Conservation (phyloP, 495 filamentous ascomycete genomes). For the Podospora pseudocomata region DNA sequence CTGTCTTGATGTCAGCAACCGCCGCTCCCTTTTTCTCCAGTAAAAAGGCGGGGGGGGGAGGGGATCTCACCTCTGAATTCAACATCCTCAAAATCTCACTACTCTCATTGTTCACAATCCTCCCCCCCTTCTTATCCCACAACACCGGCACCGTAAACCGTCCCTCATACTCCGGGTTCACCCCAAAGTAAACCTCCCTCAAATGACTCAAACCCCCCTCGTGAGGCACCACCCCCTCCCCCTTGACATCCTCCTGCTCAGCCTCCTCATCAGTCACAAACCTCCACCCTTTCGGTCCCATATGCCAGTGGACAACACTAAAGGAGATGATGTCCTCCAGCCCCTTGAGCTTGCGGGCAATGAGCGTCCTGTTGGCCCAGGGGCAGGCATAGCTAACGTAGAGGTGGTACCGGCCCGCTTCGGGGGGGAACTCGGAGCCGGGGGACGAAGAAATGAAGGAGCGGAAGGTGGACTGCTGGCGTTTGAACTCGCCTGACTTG, state of each 20-base stretch:
- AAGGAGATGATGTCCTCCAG: constrained; percentile 68
- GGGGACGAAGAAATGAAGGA: constrained; percentile 61
- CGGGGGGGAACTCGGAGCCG: constrained; percentile 63
- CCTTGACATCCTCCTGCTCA: constrained; percentile 50
- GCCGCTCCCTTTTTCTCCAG: not conserved
- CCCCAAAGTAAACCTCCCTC: constrained; percentile 67
- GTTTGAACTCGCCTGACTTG: constrained; percentile 86
- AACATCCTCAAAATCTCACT: constrained; percentile 77
- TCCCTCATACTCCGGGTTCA: constrained; percentile 64
- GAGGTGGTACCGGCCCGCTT: constrained; percentile 67
- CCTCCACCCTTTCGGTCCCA: constrained; percentile 72
- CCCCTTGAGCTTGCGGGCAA: constrained; percentile 75
- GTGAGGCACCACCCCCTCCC: constrained; percentile 60
- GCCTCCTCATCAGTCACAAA: constrained; percentile 63
- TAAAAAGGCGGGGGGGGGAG: not conserved
- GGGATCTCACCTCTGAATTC: constrained; percentile 41
- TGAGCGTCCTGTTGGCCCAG: constrained; percentile 66
- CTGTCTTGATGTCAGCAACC: constrained; percentile 11
- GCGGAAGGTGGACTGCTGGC: constrained; percentile 66
- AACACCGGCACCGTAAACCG: constrained; percentile 77
- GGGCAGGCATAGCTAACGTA: constrained; percentile 1
- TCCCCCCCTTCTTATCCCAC: constrained; percentile 68
- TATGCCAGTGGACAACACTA: constrained; percentile 65
- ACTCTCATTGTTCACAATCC: constrained; percentile 82
- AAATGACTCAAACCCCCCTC: constrained; percentile 57